phyloP scores from a whole-genome alignment of 1,284 basidiomycete species.

The Vanrija sp. region DNA sequence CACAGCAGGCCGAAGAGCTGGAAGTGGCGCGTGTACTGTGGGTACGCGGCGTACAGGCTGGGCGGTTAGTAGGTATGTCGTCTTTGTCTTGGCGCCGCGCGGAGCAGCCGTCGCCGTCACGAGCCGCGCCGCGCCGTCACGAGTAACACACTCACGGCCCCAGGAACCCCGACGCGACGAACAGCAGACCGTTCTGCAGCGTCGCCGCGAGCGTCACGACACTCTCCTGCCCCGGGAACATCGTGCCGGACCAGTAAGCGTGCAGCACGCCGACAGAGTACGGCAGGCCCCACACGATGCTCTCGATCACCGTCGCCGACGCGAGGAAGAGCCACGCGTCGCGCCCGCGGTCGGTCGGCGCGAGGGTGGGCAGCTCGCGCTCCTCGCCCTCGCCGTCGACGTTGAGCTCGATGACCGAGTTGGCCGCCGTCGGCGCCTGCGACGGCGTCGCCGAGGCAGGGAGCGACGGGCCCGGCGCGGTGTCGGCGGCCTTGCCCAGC shows the following conservation, averaged over 20 bases:
- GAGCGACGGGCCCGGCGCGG: too few relatives aligned
- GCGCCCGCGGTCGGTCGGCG: constrained; percentile 38
- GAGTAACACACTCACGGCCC: constrained; percentile 31
- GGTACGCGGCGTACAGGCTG: constrained; percentile 9
- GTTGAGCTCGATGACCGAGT: too few relatives aligned
- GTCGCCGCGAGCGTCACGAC: constrained; percentile 40
- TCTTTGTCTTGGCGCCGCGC: too few relatives aligned
- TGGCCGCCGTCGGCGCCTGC: too few relatives aligned
- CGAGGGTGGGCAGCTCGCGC: constrained; percentile 17
- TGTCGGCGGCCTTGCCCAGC: not conserved
- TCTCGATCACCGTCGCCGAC: constrained; percentile 39
- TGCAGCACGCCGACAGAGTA: constrained; percentile 44
- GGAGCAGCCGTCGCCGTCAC: too few relatives aligned
- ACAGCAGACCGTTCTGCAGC: constrained; percentile 43
- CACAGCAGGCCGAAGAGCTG: constrained; percentile 9
- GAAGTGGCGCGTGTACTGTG: constrained; percentile 15
- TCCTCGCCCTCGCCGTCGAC: too few relatives aligned
- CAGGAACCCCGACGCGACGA: constrained; percentile 35
- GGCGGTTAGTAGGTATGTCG: too few relatives aligned
- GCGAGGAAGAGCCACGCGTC: constrained; percentile 42
- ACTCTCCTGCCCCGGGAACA: constrained; percentile 29
- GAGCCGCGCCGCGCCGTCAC: not conserved
- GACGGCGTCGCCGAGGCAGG: too few relatives aligned
- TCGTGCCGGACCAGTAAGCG: constrained; percentile 38
- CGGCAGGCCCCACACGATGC: constrained; percentile 44